Evolutionary conservation across 305 asterid species (phyloP), one percentile per base, ranked within the genome.

Genomic region (Striga hermonthica): DNA sequence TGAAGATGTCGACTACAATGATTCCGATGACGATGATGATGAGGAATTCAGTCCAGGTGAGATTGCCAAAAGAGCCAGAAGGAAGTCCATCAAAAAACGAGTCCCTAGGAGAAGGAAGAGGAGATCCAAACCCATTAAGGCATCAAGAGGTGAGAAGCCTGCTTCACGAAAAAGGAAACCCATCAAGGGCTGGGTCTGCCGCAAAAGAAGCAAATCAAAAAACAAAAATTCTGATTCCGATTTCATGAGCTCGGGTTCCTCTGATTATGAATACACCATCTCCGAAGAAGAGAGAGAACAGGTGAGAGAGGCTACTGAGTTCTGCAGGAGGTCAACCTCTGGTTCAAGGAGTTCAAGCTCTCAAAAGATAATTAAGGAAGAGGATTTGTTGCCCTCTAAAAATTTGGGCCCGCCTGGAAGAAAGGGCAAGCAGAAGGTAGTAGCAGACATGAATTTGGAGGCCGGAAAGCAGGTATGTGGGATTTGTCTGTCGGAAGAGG

Each of bases 271-370:
- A 7, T 88, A 78, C 79, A 87, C 92, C 28, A 77, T 85, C 22
- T 91, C 96, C 47, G 98, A 91, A 75, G 96, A 89, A 82, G 96
- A 91, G 85, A 86, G 96, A 70, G 90, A 91, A 70, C 96, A 86
- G 75, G 53, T 89, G 68, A 86, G 76, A 79, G 96, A 91, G 76
- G 96, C 95, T 56, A 78, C 52, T 67, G 78, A 71, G 55, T 72
- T 89, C 44, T 85, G 95, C 65, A 76, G 82, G 55, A 79, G 74
- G 66, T 67, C 72, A 59, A 58, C 61, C 48, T 60, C 83, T 55
- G 43, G 73, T 75, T 68, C 75, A 80, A 84, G 90, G 87, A 83
- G 81, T 70, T 82, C 90, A 59, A 54, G 49, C 44, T 74, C 82
- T 34, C 72, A 64, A 14, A 78, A 78, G 80, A 64, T 48, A 68